A percentile compares a stretch with the other conserved stretches of the same genome.
These are phyloP conservation scores for Colletotrichum agaves DNA, from an alignment of 2,329 filamentous ascomycete species.

Conservation along the genomic window DNA sequence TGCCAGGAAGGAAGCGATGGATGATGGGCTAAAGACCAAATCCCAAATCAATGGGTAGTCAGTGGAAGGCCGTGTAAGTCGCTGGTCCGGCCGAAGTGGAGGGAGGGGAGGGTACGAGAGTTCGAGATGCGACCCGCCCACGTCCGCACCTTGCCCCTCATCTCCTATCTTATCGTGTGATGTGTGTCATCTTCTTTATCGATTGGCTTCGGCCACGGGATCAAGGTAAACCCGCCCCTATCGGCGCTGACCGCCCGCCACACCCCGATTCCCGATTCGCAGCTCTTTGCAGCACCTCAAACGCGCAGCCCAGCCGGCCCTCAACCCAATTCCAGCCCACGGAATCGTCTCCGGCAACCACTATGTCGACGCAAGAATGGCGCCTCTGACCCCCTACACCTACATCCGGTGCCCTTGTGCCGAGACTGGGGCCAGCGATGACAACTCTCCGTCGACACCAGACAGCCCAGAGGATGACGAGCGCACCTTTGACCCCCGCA, in stretches of 20 bases:
- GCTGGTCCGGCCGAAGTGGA: slow-evolving; percentile 4
- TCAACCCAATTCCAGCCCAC: neutral
- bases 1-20: neutral
- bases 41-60: neutral
- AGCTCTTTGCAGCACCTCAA: slow-evolving; percentile 29
- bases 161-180: slow-evolving; percentile 15
- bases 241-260: slow-evolving; percentile 4
- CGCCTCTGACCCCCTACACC: slow-evolving; percentile 68
- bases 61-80: slow-evolving; percentile 15
- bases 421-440: slow-evolving; percentile 51
- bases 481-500: slow-evolving; percentile 85
- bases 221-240: slow-evolving; percentile 10
- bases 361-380: slow-evolving; percentile 51
- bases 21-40: neutral
- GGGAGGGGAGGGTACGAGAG: slow-evolving; percentile 8
- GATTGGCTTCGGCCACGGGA: slow-evolving; percentile 7
- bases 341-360: slow-evolving; percentile 1
- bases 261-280: neutral
- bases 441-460: slow-evolving; percentile 41
- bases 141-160: too few species aligned
- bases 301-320: slow-evolving; percentile 12
- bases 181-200: neutral
- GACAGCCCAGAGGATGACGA: slow-evolving; percentile 74
- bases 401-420: slow-evolving; percentile 76
- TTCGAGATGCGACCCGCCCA: neutral